phyloP scores from a whole-genome alignment of 257 asterid genomes.

The Salvia splendens region DNA sequence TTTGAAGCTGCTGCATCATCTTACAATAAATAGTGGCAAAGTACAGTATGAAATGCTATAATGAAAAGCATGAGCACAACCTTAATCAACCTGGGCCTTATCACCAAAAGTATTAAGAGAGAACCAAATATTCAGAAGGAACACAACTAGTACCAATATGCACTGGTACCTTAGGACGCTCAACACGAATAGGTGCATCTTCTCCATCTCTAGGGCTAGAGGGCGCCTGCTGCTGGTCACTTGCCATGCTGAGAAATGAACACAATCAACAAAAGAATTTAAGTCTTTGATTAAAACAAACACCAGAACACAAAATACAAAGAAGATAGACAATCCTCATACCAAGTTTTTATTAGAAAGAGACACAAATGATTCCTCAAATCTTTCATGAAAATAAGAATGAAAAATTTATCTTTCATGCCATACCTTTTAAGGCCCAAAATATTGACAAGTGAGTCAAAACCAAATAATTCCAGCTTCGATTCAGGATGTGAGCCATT shows the following conservation, averaged over 20 bases:
- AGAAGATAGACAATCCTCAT: slow-evolving; percentile 8
- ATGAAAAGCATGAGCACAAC: background rate
- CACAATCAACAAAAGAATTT: slow-evolving; percentile 32
- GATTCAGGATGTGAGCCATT: slow-evolving; percentile 73
- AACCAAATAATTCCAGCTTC: slow-evolving; percentile 93
- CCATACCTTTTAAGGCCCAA: slow-evolving; percentile 93
- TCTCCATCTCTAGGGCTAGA: slow-evolving; percentile 94
- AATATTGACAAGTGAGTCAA: slow-evolving; percentile 94
- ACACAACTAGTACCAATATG: slow-evolving; percentile 29
- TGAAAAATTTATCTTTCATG: background rate
- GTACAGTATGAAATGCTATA: slow-evolving; percentile 5
- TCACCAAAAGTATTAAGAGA: slow-evolving; percentile 22
- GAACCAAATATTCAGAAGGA: slow-evolving; percentile 25
- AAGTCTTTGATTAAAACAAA: background rate
- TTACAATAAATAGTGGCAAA: background rate
- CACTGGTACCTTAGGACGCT: slow-evolving; percentile 66
- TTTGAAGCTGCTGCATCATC: background rate
- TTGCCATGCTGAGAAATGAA: slow-evolving; percentile 77
- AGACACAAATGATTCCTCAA: slow-evolving; percentile 13
- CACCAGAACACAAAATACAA: slow-evolving; percentile 17
- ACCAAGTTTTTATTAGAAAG: background rate
- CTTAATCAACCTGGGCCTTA: slow-evolving; percentile 24
- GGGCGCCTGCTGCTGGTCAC: slow-evolving; percentile 84
- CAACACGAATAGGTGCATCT: slow-evolving; percentile 54
- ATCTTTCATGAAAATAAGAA: background rate